Evolutionary conservation across 345 rosid species (phyloP), one percentile per base, ranked within the genome.

Genomic region (Eucalyptus erythrocorys): DNA sequence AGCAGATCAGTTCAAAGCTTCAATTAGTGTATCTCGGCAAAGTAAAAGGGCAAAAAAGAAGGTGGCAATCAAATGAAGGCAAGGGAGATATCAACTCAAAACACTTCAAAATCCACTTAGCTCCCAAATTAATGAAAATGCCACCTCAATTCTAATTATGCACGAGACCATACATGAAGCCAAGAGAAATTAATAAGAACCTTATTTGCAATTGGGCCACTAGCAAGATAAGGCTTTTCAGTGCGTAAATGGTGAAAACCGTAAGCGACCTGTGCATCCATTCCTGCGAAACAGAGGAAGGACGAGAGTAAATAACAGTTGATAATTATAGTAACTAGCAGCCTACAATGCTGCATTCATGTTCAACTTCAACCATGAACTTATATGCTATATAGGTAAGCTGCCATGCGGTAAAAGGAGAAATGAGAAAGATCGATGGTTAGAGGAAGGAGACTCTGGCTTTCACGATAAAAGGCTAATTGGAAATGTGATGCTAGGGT

Each of bases 211-310:
- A 98, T 92, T 87, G 99, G 99, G 80, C 99, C 98, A 89, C 93
- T 95, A 1, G 99, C 99, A 94, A 98, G 99, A 91, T 93, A 92
- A 89, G 99, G 99, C 90, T 96, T 98, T 87, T 95, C 97, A 90
- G 95, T 95, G 32, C 99, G 99, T 91, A 98, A 91, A 94, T 95
- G 96, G 87, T 98, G 99, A 92, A 98, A 98, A 40, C 99, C 98
- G 87, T 97, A 97, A 50, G 99, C 99, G 87, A 98, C 97, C 92
- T 96, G 98, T 90, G 99, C 99, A 90, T 98, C 99, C 99, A 98
- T 98, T 87, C 99, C 99, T 97, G 90, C 24, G 88, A 37, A 37
- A 84, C 59, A 45, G 51, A 87, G 68, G 85, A 87, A 88, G 49
- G 19, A 71, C 3, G 24, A 27, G 61, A 76, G 57, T 76, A 51